Percentiles rank a stretch among this genome's conserved stretches.
Evolutionary conservation across 164 flowering plant species (phyloP).

Genomic region (grape (Vitis vinifera)): ASM3070453v1 NC_081811.1:11866501-11867000

Average conservation of each 20-base stretch:
- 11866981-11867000: background rate
- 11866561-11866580: slow-evolving; percentile 78
- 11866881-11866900: slow-evolving; percentile 66
- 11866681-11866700: slow-evolving; percentile 65
- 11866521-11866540: slow-evolving; percentile 58
- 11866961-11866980: slow-evolving; percentile 12
- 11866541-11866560: slow-evolving; percentile 51
- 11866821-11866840: slow-evolving; percentile 75
- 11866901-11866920: slow-evolving; percentile 72
- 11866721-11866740: background rate
- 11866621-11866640: slow-evolving; percentile 96
- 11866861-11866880: slow-evolving; percentile 91
- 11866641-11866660: slow-evolving; percentile 51
- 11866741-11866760: background rate
- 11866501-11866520: background rate
- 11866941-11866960: slow-evolving; percentile 84
- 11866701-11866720: background rate
- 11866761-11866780: background rate
- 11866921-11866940: slow-evolving; percentile 78
- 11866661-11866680: slow-evolving; percentile 45
- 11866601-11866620: slow-evolving; percentile 81
- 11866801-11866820: slow-evolving; percentile 94
- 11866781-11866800: slow-evolving; percentile 5
- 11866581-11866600: slow-evolving; percentile 67
- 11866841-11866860: slow-evolving; percentile 87